These are phyloP conservation scores for Dictyostelium firmibasis DNA, from an alignment of 78 protist genomes.

Conservation along the genomic window DNA sequence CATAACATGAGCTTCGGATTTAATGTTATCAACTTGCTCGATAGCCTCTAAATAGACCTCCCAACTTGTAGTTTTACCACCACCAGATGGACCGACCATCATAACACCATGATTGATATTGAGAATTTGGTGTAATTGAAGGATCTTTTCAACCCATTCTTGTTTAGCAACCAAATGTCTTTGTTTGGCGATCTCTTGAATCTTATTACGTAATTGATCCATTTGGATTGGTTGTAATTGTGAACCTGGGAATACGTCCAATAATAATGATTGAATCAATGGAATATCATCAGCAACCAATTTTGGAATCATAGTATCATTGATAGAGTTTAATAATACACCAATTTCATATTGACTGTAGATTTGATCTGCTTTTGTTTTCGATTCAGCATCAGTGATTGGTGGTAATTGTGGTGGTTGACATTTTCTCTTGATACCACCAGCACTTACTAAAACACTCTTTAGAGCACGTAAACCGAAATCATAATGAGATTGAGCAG, in stretches of 20 bases:
- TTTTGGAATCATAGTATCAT: conserved; percentile 95
- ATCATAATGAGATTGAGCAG: conserved; percentile 98
- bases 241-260: conserved; percentile 95
- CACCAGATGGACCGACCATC: conserved; percentile 97
- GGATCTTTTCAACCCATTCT: conserved; percentile 92
- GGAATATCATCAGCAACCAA: conserved; percentile 95
- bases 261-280: conserved; percentile 86
- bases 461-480: conserved; percentile 99
- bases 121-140: conserved; percentile 94
- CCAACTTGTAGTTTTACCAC: conserved; percentile 97
- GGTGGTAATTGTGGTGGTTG: not conserved
- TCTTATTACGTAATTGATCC: conserved; percentile 29
- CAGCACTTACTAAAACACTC: conserved; percentile 95
- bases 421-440: conserved; percentile 90
- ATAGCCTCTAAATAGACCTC: conserved; percentile 88
- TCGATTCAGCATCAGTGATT: conserved; percentile 7
- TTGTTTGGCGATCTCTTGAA: conserved; percentile 46
- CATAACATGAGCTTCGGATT: conserved; percentile 86
- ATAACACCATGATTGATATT: conserved; percentile 96
- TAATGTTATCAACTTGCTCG: conserved; percentile 42
- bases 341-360: conserved; percentile 79
- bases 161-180: conserved; percentile 45
- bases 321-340: conserved; percentile 81
- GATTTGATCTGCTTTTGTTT: conserved; percentile 22
- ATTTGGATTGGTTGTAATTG: conserved; percentile 9